phyloP scores from a whole-genome alignment of 139 green algal species.

The Tetraselmis striata region DNA sequence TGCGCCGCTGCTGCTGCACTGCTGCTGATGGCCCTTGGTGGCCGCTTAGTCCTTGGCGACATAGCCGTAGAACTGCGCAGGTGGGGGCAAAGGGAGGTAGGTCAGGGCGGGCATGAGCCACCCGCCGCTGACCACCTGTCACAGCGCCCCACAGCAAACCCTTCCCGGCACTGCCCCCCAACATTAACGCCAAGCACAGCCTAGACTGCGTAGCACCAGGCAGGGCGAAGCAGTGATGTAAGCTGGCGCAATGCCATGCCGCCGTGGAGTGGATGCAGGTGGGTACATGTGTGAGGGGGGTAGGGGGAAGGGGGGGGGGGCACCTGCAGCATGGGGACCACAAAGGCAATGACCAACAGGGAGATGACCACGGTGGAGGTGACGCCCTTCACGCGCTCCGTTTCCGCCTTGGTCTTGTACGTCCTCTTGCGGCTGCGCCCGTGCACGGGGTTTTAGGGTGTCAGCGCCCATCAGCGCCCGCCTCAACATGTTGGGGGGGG shows the following conservation, averaged over 20 bases:
- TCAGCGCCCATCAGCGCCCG: not conserved
- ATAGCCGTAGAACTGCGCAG: not conserved
- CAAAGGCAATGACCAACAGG: constrained; percentile 87
- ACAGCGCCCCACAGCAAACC: no score
- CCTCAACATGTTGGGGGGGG: not conserved
- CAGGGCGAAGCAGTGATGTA: no score
- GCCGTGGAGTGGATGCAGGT: no score
- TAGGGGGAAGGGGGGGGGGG: not conserved
- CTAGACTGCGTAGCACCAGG: no score
- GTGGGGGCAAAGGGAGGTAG: not conserved
- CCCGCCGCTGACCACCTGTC: no score
- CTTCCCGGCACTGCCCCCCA: no score
- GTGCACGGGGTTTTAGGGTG: no score
- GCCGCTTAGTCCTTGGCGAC: not conserved
- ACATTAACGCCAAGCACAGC: no score
- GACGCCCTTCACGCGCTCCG: constrained; percentile 63
- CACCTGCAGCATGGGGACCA: constrained; percentile 90
- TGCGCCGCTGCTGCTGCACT: no score
- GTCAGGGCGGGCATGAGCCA: not conserved
- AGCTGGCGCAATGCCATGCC: no score
- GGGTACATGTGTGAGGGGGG: no score
- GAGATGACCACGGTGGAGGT: constrained; percentile 79
- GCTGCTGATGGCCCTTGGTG: no score
- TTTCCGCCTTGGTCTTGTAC: constrained; percentile 88
- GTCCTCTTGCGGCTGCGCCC: constrained; percentile 46